A percentile compares a stretch with the other conserved stretches of the same genome.
Evolutionary conservation across 495 filamentous ascomycete species (phyloP).

Genomic region (Xylaria telfairii): DNA sequence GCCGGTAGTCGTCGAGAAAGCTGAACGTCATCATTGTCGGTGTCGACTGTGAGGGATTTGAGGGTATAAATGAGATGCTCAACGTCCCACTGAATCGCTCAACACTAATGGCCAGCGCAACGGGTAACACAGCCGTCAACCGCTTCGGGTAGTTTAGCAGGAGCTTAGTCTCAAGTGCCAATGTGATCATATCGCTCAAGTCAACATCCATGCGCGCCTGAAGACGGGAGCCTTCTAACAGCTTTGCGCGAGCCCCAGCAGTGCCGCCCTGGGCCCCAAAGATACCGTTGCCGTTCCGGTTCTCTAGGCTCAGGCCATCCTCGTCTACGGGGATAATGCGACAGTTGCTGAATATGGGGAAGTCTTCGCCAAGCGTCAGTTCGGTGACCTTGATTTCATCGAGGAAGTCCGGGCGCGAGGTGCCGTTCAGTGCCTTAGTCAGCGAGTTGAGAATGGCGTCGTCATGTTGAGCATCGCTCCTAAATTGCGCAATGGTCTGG

Average conservation of each 20-base stretch:
- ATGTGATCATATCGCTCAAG: constrained; percentile 89
- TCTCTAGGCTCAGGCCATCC: constrained; percentile 56
- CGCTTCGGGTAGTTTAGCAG: constrained; percentile 93
- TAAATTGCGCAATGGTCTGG: constrained; percentile 94
- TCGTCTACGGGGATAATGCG: constrained; percentile 87
- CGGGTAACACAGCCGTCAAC: constrained; percentile 86
- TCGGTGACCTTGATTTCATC: constrained; percentile 94
- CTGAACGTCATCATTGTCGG: constrained; percentile 90
- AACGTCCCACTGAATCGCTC: constrained; percentile 94
- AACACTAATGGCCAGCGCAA: constrained; percentile 88
- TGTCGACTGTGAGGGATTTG: constrained; percentile 57
- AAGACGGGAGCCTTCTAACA: constrained; percentile 67
- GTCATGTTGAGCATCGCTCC: constrained; percentile 86
- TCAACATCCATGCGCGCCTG: constrained; percentile 98
- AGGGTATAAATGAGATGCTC: constrained; percentile 88
- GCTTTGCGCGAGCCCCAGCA: constrained; percentile 55
- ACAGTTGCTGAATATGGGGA: constrained; percentile 98
- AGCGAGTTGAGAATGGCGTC: constrained; percentile 94
- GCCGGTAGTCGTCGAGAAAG: constrained; percentile 92
- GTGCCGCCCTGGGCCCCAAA: constrained; percentile 42
- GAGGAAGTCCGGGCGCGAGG: constrained; percentile 85
- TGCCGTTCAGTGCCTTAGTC: constrained; percentile 83
- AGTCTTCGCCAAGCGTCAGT: constrained; percentile 91
- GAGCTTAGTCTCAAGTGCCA: constrained; percentile 92
- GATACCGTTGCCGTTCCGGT: constrained; percentile 49